Percentiles rank a stretch among this genome's conserved stretches.
These are phyloP conservation scores for Silene coronaria DNA, from an alignment of 179 eudicot species.

Conservation along the genomic window DNA sequence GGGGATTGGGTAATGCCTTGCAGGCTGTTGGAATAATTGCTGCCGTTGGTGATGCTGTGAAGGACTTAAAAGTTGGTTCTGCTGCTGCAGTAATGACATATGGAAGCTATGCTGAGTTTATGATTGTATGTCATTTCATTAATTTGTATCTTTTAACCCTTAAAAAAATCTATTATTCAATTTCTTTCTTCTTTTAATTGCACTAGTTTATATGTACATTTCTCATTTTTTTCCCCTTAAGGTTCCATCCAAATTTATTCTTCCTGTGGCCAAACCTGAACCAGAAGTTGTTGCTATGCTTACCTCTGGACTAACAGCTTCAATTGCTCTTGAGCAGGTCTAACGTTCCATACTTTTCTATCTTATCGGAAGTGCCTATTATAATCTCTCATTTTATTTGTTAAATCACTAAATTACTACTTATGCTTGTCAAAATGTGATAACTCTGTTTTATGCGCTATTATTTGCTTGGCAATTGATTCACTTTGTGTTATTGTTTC, in stretches of 20 bases:
- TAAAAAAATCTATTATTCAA: neutral
- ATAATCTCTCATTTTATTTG: neutral
- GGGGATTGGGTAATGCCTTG: slow-evolving; percentile 13
- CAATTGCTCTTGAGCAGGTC: slow-evolving; percentile 93
- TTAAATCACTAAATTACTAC: neutral
- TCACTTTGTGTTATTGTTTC: slow-evolving; percentile 3
- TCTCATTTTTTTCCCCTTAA: slow-evolving; percentile 20
- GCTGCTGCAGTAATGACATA: slow-evolving; percentile 92
- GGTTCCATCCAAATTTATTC: slow-evolving; percentile 83
- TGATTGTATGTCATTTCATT: slow-evolving; percentile 43
- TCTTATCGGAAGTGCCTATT: neutral
- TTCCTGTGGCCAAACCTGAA: slow-evolving; percentile 91
- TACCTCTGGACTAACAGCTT: slow-evolving; percentile 96
- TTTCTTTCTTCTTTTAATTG: slow-evolving; percentile 9
- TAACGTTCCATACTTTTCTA: neutral
- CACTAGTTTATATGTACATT: neutral
- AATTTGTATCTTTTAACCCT: neutral
- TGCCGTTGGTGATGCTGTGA: slow-evolving; percentile 71
- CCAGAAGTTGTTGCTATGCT: slow-evolving; percentile 99
- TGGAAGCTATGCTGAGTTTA: slow-evolving; percentile 90
- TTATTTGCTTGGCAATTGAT: neutral
- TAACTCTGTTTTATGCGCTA: neutral
- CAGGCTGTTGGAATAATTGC: slow-evolving; percentile 96
- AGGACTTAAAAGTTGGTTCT: slow-evolving; percentile 59
- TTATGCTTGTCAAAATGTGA: neutral